Evolutionary conservation across 2,329 filamentous ascomycete species (phyloP), one percentile per base, ranked within the genome.

Genomic region (Escovopsis weberi): DNA sequence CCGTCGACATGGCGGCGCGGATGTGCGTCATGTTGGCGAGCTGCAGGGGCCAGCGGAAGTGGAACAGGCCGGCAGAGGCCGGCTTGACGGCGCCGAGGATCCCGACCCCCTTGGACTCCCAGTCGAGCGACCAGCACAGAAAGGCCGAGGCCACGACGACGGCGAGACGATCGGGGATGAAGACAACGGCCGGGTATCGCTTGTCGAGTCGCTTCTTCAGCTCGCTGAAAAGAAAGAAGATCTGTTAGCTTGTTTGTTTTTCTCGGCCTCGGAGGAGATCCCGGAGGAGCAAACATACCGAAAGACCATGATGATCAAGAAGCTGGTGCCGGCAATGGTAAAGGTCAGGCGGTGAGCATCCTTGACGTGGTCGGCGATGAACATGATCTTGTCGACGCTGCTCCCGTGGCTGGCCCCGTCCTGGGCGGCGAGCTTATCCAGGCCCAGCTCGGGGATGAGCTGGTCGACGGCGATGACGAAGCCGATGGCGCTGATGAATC

Each of bases 391-490:
- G 47, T 89, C 80, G 39, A 91, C 70, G 41, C 82, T 88, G 59
- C 85, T 95, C 12, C 85, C 86, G 55, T 96, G 89, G 37, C 75
- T 75, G 2, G 87, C 75, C n/a, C 74, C 71, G 2, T 60, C 57
- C 12, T 80, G 63, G 41, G 75, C 77, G 0, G 87, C 85, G 15
- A 78, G 62, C 1, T 70, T 65, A 33, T 70, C 72, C 19, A 98
- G 70, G 1, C 91, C 91, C 53, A 94, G 72, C 60, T 96, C 87
- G 0, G 89, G 88, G 42, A 95, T 84, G 37, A 94, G 67, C 62
- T 98, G 91, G 59, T 96, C 91, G 33, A 96, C 85, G 34, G 93
- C 78, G 57, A 98, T 96, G 50, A 96, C 88, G 43, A 95, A 85
- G 39, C 91, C 91, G 57, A 98, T 93, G 40, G 91, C 91, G 44